phyloP scores from a whole-genome alignment of 2,329 filamentous ascomycete species.

The Cladosporium sp. region DNA sequence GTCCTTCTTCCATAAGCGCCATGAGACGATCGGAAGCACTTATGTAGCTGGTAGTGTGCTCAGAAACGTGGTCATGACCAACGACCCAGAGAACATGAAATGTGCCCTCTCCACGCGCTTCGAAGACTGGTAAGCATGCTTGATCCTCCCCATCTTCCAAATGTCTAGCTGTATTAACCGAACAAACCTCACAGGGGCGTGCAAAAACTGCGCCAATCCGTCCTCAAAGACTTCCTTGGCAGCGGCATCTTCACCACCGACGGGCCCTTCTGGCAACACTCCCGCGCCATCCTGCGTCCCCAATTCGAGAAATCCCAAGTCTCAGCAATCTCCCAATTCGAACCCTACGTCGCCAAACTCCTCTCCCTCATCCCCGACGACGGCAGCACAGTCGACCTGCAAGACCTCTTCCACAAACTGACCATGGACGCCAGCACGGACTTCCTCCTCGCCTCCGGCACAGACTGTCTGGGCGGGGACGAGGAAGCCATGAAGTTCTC shows the following conservation, averaged over 20 bases:
- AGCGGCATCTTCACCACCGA: constrained; percentile 38
- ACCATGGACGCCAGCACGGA: constrained; percentile 63
- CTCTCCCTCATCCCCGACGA: constrained; percentile 51
- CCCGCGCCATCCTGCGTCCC: constrained; percentile 40
- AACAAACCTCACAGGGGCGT: background rate
- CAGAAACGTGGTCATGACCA: constrained; percentile 6
- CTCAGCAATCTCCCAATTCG: constrained; percentile 51
- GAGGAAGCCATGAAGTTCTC: constrained; percentile 5
- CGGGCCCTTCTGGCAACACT: constrained; percentile 28
- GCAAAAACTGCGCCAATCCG: constrained; percentile 3
- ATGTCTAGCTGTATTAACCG: no score
- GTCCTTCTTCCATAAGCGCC: background rate
- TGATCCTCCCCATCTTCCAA: background rate
- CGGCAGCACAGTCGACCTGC: constrained; percentile 54
- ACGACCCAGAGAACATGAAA: constrained; percentile 40
- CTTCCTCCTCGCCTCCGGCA: constrained; percentile 56
- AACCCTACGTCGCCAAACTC: constrained; percentile 52
- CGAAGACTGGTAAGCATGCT: constrained; percentile 34
- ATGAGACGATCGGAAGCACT: background rate
- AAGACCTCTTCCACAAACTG: constrained; percentile 58
- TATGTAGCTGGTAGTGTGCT: background rate
- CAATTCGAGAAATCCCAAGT: constrained; percentile 48
- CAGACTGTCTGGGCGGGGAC: constrained; percentile 17
- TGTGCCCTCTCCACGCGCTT: constrained; percentile 36
- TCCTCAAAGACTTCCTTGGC: constrained; percentile 25